Evolutionary conservation across 257 asterid genomes (phyloP).

Genomic region (Phtheirospermum japonicum): DNA sequence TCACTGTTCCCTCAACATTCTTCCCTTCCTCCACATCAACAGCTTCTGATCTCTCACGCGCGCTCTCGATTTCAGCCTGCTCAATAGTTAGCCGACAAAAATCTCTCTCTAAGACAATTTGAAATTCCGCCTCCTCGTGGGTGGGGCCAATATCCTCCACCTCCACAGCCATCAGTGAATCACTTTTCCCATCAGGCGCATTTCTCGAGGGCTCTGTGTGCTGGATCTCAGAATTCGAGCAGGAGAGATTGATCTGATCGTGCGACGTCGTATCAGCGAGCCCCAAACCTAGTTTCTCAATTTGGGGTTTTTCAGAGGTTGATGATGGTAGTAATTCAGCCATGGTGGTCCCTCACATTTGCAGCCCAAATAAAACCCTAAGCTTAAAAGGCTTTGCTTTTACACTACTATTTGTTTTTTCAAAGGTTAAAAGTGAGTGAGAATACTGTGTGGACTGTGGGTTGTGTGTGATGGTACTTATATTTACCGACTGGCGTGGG

Average conservation of each 20-base stretch:
- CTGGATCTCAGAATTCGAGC: conserved; percentile 20
- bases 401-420: conserved; percentile 16
- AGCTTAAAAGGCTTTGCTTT: conserved; percentile 20
- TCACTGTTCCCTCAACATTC: conserved; percentile 8
- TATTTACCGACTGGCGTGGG: too few relatives aligned
- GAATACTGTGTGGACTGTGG: too few relatives aligned
- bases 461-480: too few relatives aligned
- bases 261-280: conserved; percentile 15
- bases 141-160: conserved; percentile 24
- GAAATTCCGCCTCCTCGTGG: conserved; percentile 38
- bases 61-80: conserved; percentile 42
- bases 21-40: too few relatives aligned
- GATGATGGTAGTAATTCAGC: conserved; percentile 39
- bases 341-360: conserved; percentile 43
- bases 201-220: conserved; percentile 26
- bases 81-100: conserved; percentile 34
- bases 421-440: not conserved
- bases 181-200: conserved; percentile 28
- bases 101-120: conserved; percentile 40
- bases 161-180: conserved; percentile 25
- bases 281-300: conserved; percentile 33
- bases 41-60: conserved; percentile 6
- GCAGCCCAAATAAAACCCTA: conserved; percentile 29
- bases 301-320: conserved; percentile 35
- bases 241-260: conserved; percentile 27